phyloP scores from a whole-genome alignment of 2,329 filamentous ascomycete species.

The Zymoseptoria crescenta region DNA sequence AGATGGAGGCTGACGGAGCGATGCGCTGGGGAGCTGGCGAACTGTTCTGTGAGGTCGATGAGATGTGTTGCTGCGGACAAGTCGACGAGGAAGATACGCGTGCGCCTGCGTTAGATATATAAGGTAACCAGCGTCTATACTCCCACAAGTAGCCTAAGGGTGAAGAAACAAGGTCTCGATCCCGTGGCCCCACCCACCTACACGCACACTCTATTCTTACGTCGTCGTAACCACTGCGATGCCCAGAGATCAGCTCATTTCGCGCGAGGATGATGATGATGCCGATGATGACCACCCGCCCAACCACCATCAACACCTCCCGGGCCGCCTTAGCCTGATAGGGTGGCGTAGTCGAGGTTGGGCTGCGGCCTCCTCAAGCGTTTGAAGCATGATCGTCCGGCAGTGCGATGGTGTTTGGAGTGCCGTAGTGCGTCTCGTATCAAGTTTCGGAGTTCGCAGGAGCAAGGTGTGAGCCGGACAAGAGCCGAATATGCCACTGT shows the following conservation, averaged over 20 bases:
- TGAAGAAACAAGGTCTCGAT: neutral
- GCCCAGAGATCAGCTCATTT: neutral
- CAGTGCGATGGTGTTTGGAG: neutral
- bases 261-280: neutral
- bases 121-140: neutral
- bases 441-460: neutral
- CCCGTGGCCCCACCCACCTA: neutral
- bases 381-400: neutral
- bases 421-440: neutral
- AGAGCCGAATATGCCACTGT: too few relatives aligned
- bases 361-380: neutral
- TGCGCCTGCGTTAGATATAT: neutral
- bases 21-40: too few relatives aligned
- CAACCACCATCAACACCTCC: neutral
- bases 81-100: neutral
- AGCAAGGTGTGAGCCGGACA: too few relatives aligned
- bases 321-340: too few relatives aligned
- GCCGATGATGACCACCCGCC: neutral
- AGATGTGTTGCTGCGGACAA: too few relatives aligned
- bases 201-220: neutral
- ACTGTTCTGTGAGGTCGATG: too few relatives aligned
- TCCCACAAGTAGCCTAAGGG: too few relatives aligned
- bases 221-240: neutral
- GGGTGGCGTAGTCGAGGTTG: too few relatives aligned
- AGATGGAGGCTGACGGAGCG: too few relatives aligned